These are phyloP conservation scores for Globisporangium spiculum DNA, from an alignment of 352 stramenopile genomes.

Conservation along the genomic window DNA sequence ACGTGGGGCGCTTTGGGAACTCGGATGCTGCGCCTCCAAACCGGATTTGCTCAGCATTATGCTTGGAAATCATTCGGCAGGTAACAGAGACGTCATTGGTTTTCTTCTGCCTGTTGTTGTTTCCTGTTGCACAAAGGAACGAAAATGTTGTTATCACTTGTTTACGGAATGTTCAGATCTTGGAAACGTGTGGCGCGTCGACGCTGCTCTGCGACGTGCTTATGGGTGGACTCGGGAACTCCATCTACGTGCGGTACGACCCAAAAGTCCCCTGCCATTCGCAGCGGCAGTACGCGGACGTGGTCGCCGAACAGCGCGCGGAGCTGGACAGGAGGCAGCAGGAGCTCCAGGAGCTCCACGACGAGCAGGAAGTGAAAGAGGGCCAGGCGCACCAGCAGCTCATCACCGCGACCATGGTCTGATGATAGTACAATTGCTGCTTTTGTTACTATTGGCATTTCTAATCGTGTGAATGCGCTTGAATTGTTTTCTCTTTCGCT, in stretches of 20 bases:
- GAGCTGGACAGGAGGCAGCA: slow-evolving; percentile 17
- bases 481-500: background rate
- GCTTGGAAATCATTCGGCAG: slow-evolving; percentile 44
- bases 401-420: slow-evolving; percentile 17
- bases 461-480: background rate
- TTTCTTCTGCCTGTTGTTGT: background rate
- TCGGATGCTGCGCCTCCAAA: slow-evolving; percentile 31
- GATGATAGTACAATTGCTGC: background rate
- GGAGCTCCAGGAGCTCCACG: slow-evolving; percentile 13
- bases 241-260: slow-evolving; percentile 53
- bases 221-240: slow-evolving; percentile 57
- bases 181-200: slow-evolving; percentile 31
- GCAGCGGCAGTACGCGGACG: slow-evolving; percentile 45
- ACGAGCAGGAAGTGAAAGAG: slow-evolving; percentile 15
- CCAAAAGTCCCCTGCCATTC: slow-evolving; percentile 28
- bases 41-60: slow-evolving; percentile 55
- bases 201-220: slow-evolving; percentile 42
- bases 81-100: slow-evolving; percentile 7
- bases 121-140: background rate
- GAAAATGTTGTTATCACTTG: background rate
- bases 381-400: slow-evolving; percentile 32
- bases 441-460: background rate
- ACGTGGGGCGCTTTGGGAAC: slow-evolving; percentile 43
- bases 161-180: slow-evolving; percentile 20
- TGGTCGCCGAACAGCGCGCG: slow-evolving; percentile 23